phyloP scores from a whole-genome alignment of 768 basidiomycete genomes.

The Stropharia rugosoannulata region DNA sequence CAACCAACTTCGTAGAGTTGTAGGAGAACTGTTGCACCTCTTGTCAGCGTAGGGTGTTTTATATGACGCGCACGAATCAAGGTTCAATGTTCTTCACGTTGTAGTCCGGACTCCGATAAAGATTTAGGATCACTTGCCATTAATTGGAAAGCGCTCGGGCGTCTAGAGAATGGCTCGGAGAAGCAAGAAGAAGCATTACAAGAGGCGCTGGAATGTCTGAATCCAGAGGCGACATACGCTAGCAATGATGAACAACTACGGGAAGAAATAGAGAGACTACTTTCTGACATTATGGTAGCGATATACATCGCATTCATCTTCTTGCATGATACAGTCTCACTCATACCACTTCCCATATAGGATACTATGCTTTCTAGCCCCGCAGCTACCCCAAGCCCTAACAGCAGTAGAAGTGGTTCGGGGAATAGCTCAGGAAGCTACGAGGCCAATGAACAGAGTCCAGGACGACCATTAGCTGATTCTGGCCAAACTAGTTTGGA shows the following conservation, averaged over 20 bases:
- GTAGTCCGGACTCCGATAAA: not conserved
- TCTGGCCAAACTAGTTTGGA: too few relatives aligned
- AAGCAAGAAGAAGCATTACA: not conserved
- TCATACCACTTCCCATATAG: not conserved
- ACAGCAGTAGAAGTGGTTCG: not conserved
- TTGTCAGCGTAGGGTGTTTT: too few relatives aligned
- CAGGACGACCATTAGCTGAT: not conserved
- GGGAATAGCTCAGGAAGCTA: not conserved
- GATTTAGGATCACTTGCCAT: not conserved
- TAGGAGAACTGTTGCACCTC: too few relatives aligned
- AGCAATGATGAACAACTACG: not conserved
- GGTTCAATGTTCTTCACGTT: not conserved
- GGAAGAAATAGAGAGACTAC: not conserved
- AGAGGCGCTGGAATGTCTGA: not conserved
- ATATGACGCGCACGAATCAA: too few relatives aligned
- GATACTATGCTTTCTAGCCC: not conserved
- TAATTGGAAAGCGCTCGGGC: constrained; percentile 4
- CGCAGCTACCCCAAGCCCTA: not conserved
- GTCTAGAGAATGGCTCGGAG: not conserved
- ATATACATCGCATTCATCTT: not conserved
- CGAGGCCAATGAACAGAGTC: not conserved
- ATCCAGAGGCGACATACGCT: not conserved
- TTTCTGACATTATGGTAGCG: constrained; percentile 3
- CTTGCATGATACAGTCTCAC: not conserved
- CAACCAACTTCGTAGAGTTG: too few relatives aligned